These are phyloP conservation scores for Talaromyces sp. DNA, from an alignment of 2,329 filamentous ascomycete genomes.

Conservation along the genomic window DNA sequence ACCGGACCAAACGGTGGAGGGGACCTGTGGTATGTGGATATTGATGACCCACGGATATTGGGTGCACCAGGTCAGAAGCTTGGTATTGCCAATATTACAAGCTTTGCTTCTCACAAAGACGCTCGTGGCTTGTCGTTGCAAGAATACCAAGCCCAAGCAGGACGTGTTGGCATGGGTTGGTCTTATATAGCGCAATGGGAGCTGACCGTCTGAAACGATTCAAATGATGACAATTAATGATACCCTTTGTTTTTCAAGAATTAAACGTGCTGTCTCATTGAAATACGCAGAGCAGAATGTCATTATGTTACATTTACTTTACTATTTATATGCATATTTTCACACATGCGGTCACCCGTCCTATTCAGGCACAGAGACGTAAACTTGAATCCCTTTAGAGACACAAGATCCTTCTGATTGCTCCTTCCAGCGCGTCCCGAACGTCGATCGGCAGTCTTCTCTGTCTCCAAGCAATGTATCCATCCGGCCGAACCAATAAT, in stretches of 20 bases:
- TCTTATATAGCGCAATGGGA: constrained; percentile 52
- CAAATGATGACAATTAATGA: constrained; percentile 1
- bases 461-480: constrained; percentile 11
- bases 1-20: constrained; percentile 56
- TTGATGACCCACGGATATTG: constrained; percentile 56
- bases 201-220: constrained; percentile 32
- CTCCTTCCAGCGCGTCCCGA: not conserved
- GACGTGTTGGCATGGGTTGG: constrained; percentile 46
- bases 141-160: constrained; percentile 46
- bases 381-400: not conserved
- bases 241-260: constrained; percentile 4
- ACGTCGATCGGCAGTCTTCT: not conserved
- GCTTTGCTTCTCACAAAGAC: constrained; percentile 46
- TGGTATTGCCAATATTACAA: constrained; percentile 58
- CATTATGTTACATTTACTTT: not conserved
- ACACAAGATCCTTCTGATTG: constrained; percentile 1
- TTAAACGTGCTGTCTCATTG: not conserved
- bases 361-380: not conserved
- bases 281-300: not conserved
- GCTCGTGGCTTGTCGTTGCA: constrained; percentile 48
- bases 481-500: constrained; percentile 7
- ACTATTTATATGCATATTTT: not conserved
- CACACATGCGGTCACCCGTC: not conserved
- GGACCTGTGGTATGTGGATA: constrained; percentile 75
- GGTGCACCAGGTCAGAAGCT: constrained; percentile 66